Percentiles rank a stretch among this genome's conserved stretches.
Conservation (phyloP, 768 basidiomycete genomes). For the Psilocybe cubensis region DNA sequence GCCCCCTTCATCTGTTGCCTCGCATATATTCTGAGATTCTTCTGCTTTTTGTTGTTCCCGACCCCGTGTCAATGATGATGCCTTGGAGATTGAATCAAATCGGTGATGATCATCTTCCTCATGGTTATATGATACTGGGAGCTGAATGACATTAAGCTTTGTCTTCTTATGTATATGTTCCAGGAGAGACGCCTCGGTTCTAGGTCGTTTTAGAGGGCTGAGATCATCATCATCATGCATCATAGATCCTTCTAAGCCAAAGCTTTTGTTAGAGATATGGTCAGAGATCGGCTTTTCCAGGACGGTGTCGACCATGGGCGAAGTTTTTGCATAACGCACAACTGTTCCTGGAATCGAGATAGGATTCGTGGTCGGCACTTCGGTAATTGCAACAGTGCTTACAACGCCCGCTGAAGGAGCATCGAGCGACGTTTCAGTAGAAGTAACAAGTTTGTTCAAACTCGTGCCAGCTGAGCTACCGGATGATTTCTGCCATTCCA, state of each 20-base stretch:
- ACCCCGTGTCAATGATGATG: neutral
- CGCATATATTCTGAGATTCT: neutral
- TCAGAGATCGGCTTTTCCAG: no score
- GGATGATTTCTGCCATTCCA: slow-evolving; percentile 13
- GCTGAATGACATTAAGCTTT: neutral
- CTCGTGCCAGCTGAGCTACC: neutral
- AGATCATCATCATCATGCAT: no score
- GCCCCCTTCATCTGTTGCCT: neutral
- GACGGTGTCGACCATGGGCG: no score
- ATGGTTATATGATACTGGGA: neutral
- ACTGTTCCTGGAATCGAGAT: no score
- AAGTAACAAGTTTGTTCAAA: no score
- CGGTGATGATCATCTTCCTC: no score
- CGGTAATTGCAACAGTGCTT: no score
- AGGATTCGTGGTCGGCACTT: no score
- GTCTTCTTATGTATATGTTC: neutral
- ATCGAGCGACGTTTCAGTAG: no score
- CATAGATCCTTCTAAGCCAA: no score
- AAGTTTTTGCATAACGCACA: no score
- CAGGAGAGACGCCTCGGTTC: neutral
- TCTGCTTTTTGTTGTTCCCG: neutral
- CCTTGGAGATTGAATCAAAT: neutral
- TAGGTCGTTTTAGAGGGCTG: neutral
- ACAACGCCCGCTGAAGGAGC: no score
- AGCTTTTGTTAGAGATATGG: neutral